A percentile compares a stretch with the other conserved stretches of the same genome.
These are phyloP conservation scores for Epichloe bromicola DNA, from an alignment of 2,329 filamentous ascomycete genomes.

Conservation along the genomic window DNA sequence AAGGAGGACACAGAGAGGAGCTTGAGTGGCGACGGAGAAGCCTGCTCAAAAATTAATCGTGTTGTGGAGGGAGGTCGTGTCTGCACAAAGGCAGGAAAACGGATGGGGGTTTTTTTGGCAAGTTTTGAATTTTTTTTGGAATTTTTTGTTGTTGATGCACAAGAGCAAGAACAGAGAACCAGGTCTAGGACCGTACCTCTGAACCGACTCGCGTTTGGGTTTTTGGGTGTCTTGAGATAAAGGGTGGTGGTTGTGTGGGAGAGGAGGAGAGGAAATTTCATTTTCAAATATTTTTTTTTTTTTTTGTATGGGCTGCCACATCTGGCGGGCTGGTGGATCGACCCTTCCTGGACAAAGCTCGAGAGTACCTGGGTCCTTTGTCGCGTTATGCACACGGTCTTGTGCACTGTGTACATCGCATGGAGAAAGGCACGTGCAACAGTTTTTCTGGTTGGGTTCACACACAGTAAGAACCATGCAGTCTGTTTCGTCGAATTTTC, in stretches of 20 bases:
- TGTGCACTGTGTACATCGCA: neutral
- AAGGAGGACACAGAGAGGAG: neutral
- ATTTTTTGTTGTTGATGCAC: conserved; percentile 38
- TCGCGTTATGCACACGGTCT: too few relatives aligned
- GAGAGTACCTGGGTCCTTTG: neutral
- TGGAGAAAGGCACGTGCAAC: too few relatives aligned
- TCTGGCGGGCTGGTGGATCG: conserved; percentile 10
- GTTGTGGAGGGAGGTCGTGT: conserved; percentile 12
- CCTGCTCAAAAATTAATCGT: conserved; percentile 6
- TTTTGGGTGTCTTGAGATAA: conserved; percentile 32
- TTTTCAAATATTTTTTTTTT: conserved; percentile 20
- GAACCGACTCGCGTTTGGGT: conserved; percentile 33
- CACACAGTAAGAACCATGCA: too few relatives aligned
- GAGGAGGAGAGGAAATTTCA: conserved; percentile 28
- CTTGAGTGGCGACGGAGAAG: conserved; percentile 6
- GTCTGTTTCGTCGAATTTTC: too few relatives aligned
- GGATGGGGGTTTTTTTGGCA: conserved; percentile 43
- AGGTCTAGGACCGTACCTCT: conserved; percentile 47
- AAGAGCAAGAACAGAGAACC: conserved; percentile 47
- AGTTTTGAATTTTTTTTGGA: conserved; percentile 50
- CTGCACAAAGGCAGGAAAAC: conserved; percentile 16
- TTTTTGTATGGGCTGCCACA: conserved; percentile 11
- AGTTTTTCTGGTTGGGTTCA: too few relatives aligned
- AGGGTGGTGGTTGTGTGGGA: conserved; percentile 34
- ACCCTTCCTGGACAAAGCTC: conserved; percentile 2